phyloP scores from a whole-genome alignment of 176 grass and related monocot species.

The Chrysopogon serrulatus region DNA sequence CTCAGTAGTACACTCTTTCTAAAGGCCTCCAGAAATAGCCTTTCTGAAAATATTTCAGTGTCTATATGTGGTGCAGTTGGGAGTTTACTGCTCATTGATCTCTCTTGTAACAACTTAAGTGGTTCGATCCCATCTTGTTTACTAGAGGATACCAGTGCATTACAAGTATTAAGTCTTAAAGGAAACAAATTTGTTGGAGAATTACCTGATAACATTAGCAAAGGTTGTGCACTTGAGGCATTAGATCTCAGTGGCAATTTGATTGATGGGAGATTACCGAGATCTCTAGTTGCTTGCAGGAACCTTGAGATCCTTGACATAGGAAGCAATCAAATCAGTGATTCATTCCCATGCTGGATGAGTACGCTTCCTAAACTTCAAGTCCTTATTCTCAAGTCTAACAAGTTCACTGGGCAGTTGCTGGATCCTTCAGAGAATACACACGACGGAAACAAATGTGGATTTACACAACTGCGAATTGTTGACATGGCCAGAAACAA shows the following conservation, averaged over 20 bases:
- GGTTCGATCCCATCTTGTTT: neutral
- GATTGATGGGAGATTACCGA: neutral
- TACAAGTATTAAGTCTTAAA: neutral
- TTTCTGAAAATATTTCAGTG: neutral
- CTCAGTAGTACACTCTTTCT: slow-evolving; percentile 8
- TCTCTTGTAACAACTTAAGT: neutral
- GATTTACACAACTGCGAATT: neutral
- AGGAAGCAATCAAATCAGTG: neutral
- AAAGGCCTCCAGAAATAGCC: neutral
- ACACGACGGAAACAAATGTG: too few relatives aligned
- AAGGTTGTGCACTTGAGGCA: neutral
- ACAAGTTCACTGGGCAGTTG: neutral
- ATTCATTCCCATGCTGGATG: neutral
- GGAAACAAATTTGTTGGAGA: neutral
- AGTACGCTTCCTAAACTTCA: neutral
- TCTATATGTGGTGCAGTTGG: neutral
- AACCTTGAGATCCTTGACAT: neutral
- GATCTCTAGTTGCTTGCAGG: neutral
- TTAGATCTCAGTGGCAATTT: neutral
- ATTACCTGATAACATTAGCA: neutral
- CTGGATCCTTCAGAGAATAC: too few relatives aligned
- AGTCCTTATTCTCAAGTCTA: neutral
- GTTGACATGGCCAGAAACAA: slow-evolving; percentile 13
- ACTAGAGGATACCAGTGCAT: neutral
- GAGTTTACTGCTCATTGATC: neutral